Conservation (phyloP, 2,329 filamentous ascomycete genomes). For the Exophiala spinifera region DNA sequence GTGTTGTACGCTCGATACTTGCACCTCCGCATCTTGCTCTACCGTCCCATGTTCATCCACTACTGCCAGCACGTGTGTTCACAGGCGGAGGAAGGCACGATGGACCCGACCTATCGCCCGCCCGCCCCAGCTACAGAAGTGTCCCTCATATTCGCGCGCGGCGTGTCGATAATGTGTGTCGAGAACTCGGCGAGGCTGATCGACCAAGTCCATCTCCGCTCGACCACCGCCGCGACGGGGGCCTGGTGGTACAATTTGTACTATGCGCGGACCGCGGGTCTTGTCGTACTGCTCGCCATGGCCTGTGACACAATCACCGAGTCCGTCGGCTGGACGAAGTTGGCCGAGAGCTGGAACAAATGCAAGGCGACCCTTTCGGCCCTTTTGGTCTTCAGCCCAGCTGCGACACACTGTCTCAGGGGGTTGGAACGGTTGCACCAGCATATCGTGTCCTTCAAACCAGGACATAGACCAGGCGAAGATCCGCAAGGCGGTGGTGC, state of each 20-base stretch:
- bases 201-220: constrained; percentile 6
- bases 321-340: not conserved
- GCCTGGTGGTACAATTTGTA: constrained; percentile 13
- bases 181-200: constrained; percentile 3
- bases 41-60: constrained; percentile 3
- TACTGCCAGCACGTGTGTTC: constrained; percentile 4
- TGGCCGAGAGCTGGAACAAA: constrained; percentile 2
- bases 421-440: constrained; percentile 3
- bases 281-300: constrained; percentile 5
- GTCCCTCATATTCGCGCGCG: not conserved
- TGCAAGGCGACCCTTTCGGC: constrained; percentile 2
- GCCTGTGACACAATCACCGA: not conserved
- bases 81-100: not conserved
- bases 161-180: constrained; percentile 1
- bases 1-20: constrained; percentile 3
- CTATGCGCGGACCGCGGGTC: constrained; percentile 9
- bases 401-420: not conserved
- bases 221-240: constrained; percentile 3
- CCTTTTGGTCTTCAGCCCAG: constrained; percentile 1
- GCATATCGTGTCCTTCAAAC: not conserved
- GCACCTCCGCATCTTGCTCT: constrained; percentile 4
- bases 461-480: not conserved
- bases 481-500: no score
- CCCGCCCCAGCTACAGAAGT: not conserved
- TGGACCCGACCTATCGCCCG: not conserved